Percentiles rank a stretch among this genome's conserved stretches.
phyloP scores from a whole-genome alignment of 179 eudicot species.

The Beta corolliflora region DNA sequence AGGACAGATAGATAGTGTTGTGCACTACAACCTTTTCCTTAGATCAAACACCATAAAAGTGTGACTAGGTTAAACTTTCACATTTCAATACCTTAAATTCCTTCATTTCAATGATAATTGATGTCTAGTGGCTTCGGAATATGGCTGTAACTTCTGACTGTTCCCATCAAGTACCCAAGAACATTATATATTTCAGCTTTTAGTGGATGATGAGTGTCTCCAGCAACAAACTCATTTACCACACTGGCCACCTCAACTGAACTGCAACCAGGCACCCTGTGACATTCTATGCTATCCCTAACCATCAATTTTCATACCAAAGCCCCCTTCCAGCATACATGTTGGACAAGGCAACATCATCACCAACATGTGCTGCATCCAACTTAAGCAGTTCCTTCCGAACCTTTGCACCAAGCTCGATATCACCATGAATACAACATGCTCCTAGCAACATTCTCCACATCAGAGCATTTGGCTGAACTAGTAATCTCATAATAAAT shows the following conservation, averaged over 20 bases:
- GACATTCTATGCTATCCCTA: constrained; percentile 31
- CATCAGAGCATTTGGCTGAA: constrained; percentile 43
- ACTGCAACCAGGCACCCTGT: constrained; percentile 46
- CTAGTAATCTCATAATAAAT: constrained; percentile 39
- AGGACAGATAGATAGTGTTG: neutral
- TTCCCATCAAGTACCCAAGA: constrained; percentile 27
- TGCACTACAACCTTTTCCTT: neutral
- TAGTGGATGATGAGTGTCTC: constrained; percentile 40
- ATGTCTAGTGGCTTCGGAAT: constrained; percentile 16
- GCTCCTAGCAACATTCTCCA: constrained; percentile 57
- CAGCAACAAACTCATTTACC: constrained; percentile 49
- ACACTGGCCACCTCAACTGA: constrained; percentile 42
- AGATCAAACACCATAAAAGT: neutral
- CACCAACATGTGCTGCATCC: constrained; percentile 39
- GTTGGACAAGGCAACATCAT: constrained; percentile 49
- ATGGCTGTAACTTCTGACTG: constrained; percentile 12
- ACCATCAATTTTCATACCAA: constrained; percentile 46
- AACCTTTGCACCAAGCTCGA: constrained; percentile 42
- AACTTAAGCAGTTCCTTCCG: constrained; percentile 24
- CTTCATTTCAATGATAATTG: neutral
- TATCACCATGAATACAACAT: constrained; percentile 42
- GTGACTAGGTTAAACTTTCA: neutral
- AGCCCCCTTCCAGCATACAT: constrained; percentile 47
- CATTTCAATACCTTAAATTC: neutral
- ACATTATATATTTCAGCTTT: constrained; percentile 28